Percentiles rank a stretch among this genome's conserved stretches.
These are phyloP conservation scores for Solanum aculeatissimum DNA, from an alignment of 305 asterid genomes.

Conservation along the genomic window DNA sequence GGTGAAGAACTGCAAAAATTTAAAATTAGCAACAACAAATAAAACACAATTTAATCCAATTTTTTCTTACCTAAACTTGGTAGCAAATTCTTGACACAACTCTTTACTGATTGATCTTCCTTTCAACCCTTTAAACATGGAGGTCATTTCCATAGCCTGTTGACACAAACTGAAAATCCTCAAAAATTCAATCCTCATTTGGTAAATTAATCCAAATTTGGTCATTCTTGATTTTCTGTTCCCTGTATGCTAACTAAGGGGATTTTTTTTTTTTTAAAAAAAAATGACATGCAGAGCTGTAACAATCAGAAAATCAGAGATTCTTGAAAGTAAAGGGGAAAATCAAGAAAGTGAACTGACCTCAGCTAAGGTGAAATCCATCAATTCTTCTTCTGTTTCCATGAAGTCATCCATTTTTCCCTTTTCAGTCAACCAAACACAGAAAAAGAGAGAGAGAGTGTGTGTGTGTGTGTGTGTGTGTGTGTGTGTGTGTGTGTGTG, in stretches of 20 bases:
- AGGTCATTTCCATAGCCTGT: slow-evolving; percentile 54
- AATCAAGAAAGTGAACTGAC: slow-evolving; percentile 11
- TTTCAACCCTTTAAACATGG: slow-evolving; percentile 27
- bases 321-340: neutral
- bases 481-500: no score
- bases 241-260: neutral
- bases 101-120: slow-evolving; percentile 21
- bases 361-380: slow-evolving; percentile 61
- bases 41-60: neutral
- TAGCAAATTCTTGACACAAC: slow-evolving; percentile 51
- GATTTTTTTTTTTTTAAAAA: no score
- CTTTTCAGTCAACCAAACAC: neutral
- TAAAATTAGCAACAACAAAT: neutral
- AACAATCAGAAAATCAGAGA: neutral
- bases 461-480: neutral
- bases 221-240: neutral
- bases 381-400: slow-evolving; percentile 18
- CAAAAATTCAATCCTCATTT: neutral
- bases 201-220: neutral
- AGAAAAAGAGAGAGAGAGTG: neutral
- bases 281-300: neutral
- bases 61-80: slow-evolving; percentile 38
- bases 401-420: slow-evolving; percentile 12
- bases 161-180: slow-evolving; percentile 2
- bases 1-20: slow-evolving; percentile 34